These are phyloP conservation scores for Trebouxia sp. DNA, from an alignment of 139 green algal genomes.

Conservation along the genomic window DNA sequence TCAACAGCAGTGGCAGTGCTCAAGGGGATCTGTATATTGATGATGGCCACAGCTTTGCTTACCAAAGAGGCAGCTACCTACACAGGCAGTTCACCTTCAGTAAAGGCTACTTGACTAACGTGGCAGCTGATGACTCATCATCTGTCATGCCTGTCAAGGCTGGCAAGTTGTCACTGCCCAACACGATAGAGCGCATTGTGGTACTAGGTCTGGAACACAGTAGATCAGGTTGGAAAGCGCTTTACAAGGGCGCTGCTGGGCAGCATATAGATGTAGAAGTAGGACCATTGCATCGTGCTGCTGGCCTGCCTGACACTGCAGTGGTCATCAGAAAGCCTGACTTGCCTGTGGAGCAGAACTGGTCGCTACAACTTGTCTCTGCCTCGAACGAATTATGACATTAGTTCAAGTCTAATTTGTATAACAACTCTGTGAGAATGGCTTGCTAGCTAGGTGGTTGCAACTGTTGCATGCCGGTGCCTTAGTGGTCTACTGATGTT, in stretches of 20 bases:
- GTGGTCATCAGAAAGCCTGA: constrained; percentile 59
- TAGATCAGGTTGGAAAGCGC: constrained; percentile 28
- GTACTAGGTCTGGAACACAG: constrained; percentile 48
- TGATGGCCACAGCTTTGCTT: constrained; percentile 91
- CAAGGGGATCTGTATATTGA: constrained; percentile 86
- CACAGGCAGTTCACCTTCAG: constrained; percentile 47
- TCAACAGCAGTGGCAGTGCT: constrained; percentile 71
- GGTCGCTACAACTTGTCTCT: constrained; percentile 39
- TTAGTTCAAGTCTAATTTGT: too few relatives aligned
- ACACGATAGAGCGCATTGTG: constrained; percentile 51
- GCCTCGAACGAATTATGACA: neutral
- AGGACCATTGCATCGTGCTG: constrained; percentile 37
- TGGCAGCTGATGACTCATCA: constrained; percentile 6
- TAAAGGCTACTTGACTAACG: constrained; percentile 41
- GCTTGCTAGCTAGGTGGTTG: too few relatives aligned
- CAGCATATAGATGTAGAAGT: constrained; percentile 33
- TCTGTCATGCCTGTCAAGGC: neutral
- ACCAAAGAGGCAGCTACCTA: constrained; percentile 59
- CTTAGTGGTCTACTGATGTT: neutral
- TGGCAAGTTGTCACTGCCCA: neutral
- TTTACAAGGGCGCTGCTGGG: neutral
- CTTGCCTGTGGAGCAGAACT: constrained; percentile 47
- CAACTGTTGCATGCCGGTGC: neutral
- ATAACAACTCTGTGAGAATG: too few relatives aligned
- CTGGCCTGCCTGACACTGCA: constrained; percentile 34